Base-by-base conservation (phyloP, 352 stramenopile species). In the Phytophthora foliorum region DNA sequence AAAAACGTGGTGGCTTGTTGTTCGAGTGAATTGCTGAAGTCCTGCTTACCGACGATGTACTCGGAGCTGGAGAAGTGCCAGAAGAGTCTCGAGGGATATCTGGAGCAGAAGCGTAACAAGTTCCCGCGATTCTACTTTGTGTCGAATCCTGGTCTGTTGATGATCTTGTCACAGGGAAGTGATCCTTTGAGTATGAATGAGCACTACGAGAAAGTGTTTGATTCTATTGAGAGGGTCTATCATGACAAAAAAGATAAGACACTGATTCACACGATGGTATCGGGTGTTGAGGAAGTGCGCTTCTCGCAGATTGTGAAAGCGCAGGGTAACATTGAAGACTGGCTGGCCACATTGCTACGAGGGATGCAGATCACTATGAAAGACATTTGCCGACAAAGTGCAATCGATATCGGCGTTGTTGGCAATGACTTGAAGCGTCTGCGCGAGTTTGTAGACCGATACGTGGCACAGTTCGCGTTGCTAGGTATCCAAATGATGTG, bases 81-180 rank as follows among this genome's bases (percentile, higher is more conserved):
- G 69, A 99, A 99, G 78, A 98, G 91, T 19, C 90, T 99, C 2
- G 95, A 99, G 70, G 97, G 96, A 0, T 99, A 99, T 79, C 77
- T 99, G 21, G 98, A 99, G 69, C 93, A 99, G 74, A 99, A 99
- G 72, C 93, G 98, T 49, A 98, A 98, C 79, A 98, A 98, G 69
- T 99, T 99, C 68, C 98, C 98, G 19, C 90, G 97, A 21, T 99
- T 99, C 84, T 99, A 99, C 80, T 99, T 99, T 63, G 97, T 99
- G 1, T 99, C 97, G 8, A 99, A 99, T 67, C 94, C 97, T 3
- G 97, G 97, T 51, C 74, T 99, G 36, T 82, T 99, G 27, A 98
- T 98, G 66, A 99, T 99, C 60, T 78, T 99, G 22, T 99, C 96
- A 6, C 96, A 99, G 70, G 97, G 94, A 38, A 98, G 92, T 44